These are phyloP conservation scores for Aspergillus sp. DNA, from an alignment of 2,329 filamentous ascomycete species.

Conservation along the genomic window DNA sequence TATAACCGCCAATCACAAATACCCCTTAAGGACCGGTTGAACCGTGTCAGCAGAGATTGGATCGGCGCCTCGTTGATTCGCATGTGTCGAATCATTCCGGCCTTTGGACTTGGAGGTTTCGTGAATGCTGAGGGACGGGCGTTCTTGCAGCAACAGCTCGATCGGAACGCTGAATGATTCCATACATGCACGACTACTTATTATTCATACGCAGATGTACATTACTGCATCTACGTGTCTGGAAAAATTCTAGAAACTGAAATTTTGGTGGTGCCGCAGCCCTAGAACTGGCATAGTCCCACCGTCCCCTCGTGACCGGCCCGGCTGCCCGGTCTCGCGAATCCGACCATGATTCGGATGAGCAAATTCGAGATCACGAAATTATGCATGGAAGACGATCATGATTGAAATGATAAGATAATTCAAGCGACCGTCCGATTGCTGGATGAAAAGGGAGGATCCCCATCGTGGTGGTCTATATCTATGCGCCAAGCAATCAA, in stretches of 20 bases:
- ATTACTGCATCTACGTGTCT: too few species aligned
- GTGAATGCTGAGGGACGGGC: slow-evolving; percentile 55
- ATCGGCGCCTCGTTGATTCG: slow-evolving; percentile 62
- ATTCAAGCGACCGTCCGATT: too few species aligned
- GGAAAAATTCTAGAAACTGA: background rate
- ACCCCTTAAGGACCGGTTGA: slow-evolving; percentile 51
- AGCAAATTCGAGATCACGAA: background rate
- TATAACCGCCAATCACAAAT: slow-evolving; percentile 60
- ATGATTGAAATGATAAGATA: too few species aligned
- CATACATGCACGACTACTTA: background rate
- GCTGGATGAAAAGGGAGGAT: too few species aligned
- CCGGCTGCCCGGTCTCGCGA: background rate
- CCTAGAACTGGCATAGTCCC: background rate
- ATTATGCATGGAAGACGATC: background rate
- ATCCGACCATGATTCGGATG: background rate
- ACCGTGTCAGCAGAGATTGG: slow-evolving; percentile 66
- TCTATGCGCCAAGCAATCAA: too few species aligned
- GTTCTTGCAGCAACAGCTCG: slow-evolving; percentile 22
- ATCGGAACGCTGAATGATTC: slow-evolving; percentile 1
- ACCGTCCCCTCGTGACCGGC: background rate
- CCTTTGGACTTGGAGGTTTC: slow-evolving; percentile 80
- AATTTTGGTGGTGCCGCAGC: background rate
- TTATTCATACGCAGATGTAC: too few species aligned
- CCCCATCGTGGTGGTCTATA: too few species aligned
- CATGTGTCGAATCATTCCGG: slow-evolving; percentile 76